phyloP scores from a whole-genome alignment of 2,329 filamentous ascomycete genomes.

The Xylaria sp. region DNA sequence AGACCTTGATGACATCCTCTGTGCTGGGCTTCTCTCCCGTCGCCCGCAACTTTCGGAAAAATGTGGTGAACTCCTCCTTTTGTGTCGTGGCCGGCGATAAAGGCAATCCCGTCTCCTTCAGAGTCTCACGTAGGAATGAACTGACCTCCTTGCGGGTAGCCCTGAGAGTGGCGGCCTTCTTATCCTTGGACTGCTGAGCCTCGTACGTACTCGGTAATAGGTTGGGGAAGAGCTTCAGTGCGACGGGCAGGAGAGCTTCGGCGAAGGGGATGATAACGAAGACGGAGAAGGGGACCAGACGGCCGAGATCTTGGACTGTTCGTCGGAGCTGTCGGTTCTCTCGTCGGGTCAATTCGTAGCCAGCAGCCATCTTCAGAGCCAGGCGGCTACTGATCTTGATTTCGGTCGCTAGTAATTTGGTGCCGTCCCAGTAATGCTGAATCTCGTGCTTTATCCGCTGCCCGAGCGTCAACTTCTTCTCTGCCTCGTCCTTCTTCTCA shows the following conservation, averaged over 20 bases:
- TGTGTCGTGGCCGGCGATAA: conserved; percentile 78
- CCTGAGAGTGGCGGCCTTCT: conserved; percentile 75
- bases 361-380: conserved; percentile 94
- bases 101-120: conserved; percentile 89
- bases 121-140: conserved; percentile 77
- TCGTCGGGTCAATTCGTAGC: conserved; percentile 90
- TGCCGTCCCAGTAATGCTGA: conserved; percentile 97
- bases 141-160: conserved; percentile 91
- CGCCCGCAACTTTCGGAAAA: conserved; percentile 92
- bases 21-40: conserved; percentile 85
- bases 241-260: conserved; percentile 84
- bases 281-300: conserved; percentile 90
- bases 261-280: conserved; percentile 97
- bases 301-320: conserved; percentile 88
- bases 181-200: conserved; percentile 81
- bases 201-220: conserved; percentile 96
- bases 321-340: conserved; percentile 89
- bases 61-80: conserved; percentile 89
- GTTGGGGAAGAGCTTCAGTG: conserved; percentile 93
- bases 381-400: conserved; percentile 87
- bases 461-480: conserved; percentile 80
- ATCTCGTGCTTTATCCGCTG: conserved; percentile 94
- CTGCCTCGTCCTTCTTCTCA: conserved; percentile 59
- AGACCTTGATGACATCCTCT: conserved; percentile 95
- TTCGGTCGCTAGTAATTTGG: conserved; percentile 87